These are phyloP conservation scores for Trypanosoma rangeli DNA, from an alignment of 208 protist genomes.

Conservation along the genomic window DNA sequence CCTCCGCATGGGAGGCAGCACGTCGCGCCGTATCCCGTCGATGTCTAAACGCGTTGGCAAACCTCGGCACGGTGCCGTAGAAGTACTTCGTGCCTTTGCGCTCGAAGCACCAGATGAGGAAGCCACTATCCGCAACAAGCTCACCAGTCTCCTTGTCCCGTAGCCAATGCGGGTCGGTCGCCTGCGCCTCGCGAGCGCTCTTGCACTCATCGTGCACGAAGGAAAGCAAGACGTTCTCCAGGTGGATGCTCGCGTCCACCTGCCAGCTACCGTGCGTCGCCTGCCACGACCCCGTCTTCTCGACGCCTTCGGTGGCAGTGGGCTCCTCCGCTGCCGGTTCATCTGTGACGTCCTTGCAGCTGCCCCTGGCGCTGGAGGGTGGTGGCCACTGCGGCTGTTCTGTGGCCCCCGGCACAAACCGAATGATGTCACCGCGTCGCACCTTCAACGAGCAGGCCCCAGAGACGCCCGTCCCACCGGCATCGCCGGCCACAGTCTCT, in stretches of 20 bases:
- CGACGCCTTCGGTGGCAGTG: constrained; percentile 1
- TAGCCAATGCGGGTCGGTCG: constrained; percentile 53
- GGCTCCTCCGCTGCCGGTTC: too few relatives aligned
- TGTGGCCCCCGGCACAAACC: constrained; percentile 26
- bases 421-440: constrained; percentile 48
- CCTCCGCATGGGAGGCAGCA: background rate
- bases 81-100: constrained; percentile 46
- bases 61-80: constrained; percentile 76
- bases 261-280: constrained; percentile 36
- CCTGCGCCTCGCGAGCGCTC: constrained; percentile 50
- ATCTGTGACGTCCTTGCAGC: background rate
- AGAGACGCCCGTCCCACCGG: constrained; percentile 3
- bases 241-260: constrained; percentile 36
- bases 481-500: background rate
- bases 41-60: constrained; percentile 47
- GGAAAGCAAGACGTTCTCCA: constrained; percentile 67
- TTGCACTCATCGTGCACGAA: constrained; percentile 75
- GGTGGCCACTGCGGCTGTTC: background rate
- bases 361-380: background rate
- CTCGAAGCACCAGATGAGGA: constrained; percentile 68
- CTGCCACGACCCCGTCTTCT: background rate
- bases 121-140: constrained; percentile 45
- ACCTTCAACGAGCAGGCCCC: constrained; percentile 20
- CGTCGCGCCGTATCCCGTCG: background rate
- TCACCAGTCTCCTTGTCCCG: constrained; percentile 29